Conservation (phyloP, 1,284 basidiomycete species). For the Trichosporon asahii region DNA sequence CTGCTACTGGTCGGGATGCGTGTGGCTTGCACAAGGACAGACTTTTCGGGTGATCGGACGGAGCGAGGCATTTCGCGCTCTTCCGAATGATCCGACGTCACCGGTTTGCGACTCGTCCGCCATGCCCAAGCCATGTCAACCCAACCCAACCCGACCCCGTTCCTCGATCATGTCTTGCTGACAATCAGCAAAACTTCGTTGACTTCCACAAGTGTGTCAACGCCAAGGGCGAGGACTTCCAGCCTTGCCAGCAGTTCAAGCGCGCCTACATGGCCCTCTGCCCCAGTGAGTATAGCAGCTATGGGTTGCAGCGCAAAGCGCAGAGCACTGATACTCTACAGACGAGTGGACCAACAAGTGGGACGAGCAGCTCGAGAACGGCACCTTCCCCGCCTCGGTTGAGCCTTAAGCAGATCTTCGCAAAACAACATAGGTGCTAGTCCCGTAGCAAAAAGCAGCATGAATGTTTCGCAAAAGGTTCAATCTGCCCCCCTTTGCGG, state of each 20-base stretch:
- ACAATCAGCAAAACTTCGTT: slow-evolving; percentile 85
- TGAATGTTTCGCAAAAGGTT: slow-evolving; percentile 11
- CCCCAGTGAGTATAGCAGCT: slow-evolving; percentile 69
- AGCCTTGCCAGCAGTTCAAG: slow-evolving; percentile 98
- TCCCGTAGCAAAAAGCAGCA: slow-evolving; percentile 10
- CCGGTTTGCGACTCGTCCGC: not conserved
- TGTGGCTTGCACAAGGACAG: not conserved
- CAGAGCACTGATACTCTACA: slow-evolving; percentile 42
- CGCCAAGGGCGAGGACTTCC: slow-evolving; percentile 96
- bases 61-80: not conserved
- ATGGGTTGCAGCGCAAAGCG: not conserved
- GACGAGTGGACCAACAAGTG: slow-evolving; percentile 85
- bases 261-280: slow-evolving; percentile 94
- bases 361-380: slow-evolving; percentile 87
- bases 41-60: not conserved
- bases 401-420: slow-evolving; percentile 58
- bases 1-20: not conserved
- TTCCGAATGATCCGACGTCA: not conserved
- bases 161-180: not conserved
- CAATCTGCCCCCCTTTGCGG: no score
- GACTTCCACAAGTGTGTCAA: slow-evolving; percentile 97
- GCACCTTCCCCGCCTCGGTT: slow-evolving; percentile 85
- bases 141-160: not conserved
- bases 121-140: no score
- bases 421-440: not conserved